Base-by-base conservation (phyloP, 345 rosid species). In the Acer campestre region DNA sequence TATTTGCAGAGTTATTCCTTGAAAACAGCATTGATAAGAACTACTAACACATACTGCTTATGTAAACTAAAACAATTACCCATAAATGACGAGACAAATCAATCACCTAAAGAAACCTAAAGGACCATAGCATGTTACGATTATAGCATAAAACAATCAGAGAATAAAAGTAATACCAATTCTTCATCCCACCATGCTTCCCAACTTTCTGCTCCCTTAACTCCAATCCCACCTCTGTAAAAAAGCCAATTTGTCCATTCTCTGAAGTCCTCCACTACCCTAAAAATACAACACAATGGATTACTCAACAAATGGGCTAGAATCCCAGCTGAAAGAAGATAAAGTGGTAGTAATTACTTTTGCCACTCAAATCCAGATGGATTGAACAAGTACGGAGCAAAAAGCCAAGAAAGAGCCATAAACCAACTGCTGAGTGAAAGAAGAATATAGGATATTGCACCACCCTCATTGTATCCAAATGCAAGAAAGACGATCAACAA, bases 141-240 rank as follows among this genome's bases (percentile, higher is more conserved):
- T 20, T 2, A 48, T 17, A 6, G 31, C 6, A 61, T n/a, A 27
- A 0, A 62, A 17, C 61, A 70, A 59, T 17, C 38, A 38, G 27
- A 55, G 78, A 75, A 71, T 6, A 29, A 6, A 68, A 75, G 38
- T 3, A 80, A 75, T 93, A 95, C 99, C 94, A 94, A 83, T 79
- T 96, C 98, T 73, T 96, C 97, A 70, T 96, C 99, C 99, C 99
- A 96, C 98, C 99, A 96, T 48, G 99, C 97, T 86, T 96, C 99
- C 99, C 99, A 96, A 84, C 99, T 96, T 83, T 96, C 97, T 77
- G 78, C 97, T 79, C 99, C 99, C 87, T 92, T 96, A 29, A 96
- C 99, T 73, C 99, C 99, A 76, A 96, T 94, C 81, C 99, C 99
- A 75, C 99, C 99, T 88, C 97, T 88, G 81, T 96, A 96, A 58